Evolutionary conservation across 1,139 yeast species (phyloP), one percentile per base, ranked within the genome.

Genomic region (Candida frijolesensis): DNA sequence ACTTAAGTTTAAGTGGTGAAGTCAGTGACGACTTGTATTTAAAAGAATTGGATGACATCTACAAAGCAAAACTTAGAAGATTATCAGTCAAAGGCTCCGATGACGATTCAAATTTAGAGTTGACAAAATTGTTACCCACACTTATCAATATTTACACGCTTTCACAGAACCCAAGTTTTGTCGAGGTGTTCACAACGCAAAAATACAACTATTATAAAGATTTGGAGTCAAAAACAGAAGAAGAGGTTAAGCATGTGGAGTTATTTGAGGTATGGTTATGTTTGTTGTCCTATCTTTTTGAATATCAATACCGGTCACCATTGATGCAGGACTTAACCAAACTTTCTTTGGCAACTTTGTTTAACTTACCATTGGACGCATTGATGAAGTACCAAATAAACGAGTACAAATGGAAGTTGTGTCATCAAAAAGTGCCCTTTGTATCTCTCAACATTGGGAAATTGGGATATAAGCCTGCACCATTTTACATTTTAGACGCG

Each of bases 321-420:
- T 51, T 54, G 15, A 63, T 66, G 48, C 63, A 61, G 45, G 46
- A 59, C 2, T 59, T 62, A 8, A 61, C 72, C 4, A 64, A 64
- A 41, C 49, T 71, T 10, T 60, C 68, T 1, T 55, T 70, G 35
- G 46, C 58, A 29, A 52, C 63, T 2, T 56, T 71, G 46, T 58
- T 68, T 38, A 64, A 59, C 47, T 53, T 74, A 11, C 61, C 70
- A 0, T 51, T 54, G 6, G 33, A 57, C 1, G 19, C 38, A 8
- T 53, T 70, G 4, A 51, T 59, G 9, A 51, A 58, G 1, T 61
- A 57, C 35, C 62, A 61, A 25, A 69, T 76, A 19, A 66, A 76
- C 49, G 80, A 75, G 53, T 68, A 64, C 52, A 66, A 66, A 46
- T 74, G 78, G 76, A 76, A 75, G 52, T 55, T 75, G 43, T 71